phyloP scores from a whole-genome alignment of 2,329 filamentous ascomycete genomes.

The Diaporthe ampelina region DNA sequence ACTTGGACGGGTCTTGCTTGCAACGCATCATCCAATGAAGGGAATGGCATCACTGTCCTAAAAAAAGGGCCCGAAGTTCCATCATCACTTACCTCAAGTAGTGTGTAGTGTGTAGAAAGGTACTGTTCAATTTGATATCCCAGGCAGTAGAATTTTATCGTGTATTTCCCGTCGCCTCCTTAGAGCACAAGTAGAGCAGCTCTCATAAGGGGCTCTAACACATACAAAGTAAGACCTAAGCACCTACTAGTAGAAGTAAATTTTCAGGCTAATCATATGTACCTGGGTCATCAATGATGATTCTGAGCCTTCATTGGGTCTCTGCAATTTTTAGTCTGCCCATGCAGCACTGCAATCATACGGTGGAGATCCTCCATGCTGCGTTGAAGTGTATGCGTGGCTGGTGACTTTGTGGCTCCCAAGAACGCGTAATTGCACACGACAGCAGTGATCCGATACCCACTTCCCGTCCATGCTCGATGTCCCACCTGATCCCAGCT shows the following conservation, averaged over 20 bases:
- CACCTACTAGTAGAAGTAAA: too few relatives aligned
- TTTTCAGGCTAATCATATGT: too few relatives aligned
- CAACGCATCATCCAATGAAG: neutral
- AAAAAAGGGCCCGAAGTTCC: too few relatives aligned
- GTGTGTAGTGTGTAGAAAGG: too few relatives aligned
- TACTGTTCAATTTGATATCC: too few relatives aligned
- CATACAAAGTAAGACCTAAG: too few relatives aligned
- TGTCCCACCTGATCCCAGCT: neutral
- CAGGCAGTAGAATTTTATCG: too few relatives aligned
- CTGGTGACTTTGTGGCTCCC: neutral
- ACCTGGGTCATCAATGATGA: neutral
- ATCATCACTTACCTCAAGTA: too few relatives aligned
- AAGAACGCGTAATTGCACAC: slow-evolving; percentile 11
- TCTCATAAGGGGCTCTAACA: too few relatives aligned
- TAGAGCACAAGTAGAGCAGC: too few relatives aligned
- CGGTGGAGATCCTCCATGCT: neutral
- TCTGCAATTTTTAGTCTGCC: neutral
- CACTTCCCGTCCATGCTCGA: slow-evolving; percentile 3
- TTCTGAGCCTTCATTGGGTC: neutral
- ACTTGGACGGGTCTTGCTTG: neutral
- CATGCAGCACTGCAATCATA: neutral
- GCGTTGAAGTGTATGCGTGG: neutral
- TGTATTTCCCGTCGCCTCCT: too few relatives aligned
- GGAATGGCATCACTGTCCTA: neutral
- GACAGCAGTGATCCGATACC: neutral